Evolutionary conservation across 805 yeast species (phyloP), one percentile per base, ranked within the genome.

Genomic region (Myxozyma melibiosi): DNA sequence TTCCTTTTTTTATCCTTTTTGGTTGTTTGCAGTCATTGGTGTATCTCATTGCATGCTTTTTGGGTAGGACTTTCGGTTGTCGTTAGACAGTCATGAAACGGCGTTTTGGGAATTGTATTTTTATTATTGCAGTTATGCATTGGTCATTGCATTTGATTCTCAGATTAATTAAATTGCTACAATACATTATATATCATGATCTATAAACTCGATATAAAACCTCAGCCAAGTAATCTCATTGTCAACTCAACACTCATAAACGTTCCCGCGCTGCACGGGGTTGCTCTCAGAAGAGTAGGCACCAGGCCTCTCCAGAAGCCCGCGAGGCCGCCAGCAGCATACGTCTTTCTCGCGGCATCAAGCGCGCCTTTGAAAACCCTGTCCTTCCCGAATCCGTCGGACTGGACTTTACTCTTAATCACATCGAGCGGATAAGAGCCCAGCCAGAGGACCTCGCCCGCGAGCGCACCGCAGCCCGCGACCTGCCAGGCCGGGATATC

Each of bases 241-340:
- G 96, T 86, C 53, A 86, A 73, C 72, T 94, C 99, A 70, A 94
- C 94, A 2, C 95, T 90, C 45, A 90, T 86, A 74, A 94, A 94
- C 0, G 99, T 94, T 25, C 96, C 96, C 34, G 96, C 99, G 71
- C 94, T 94, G 8, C 96, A 98, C 0, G 99, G 99, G 2, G 96
- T 96, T 45, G 99, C 98, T 74, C 99, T 85, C 63, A 94, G 76
- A 63, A 94, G 82, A 0, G 98, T 91, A 39, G 98, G 97, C 18
- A 84, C 73, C 69, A 94, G 89, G 1, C 99, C 99, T 74, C 84
- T 86, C 75, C 88, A 88, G 68, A 92, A 87, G 0, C 96, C 96
- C 59, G 78, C 78, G 24, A 83, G 57, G 24, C 98, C 97, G 48
- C 78, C 77, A n/a, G 77, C 76, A 42, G 71, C 71, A 68, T 71